Evolutionary conservation across 1,139 yeast species (phyloP).

Genomic region (Scheffersomyces lignicola): DNA sequence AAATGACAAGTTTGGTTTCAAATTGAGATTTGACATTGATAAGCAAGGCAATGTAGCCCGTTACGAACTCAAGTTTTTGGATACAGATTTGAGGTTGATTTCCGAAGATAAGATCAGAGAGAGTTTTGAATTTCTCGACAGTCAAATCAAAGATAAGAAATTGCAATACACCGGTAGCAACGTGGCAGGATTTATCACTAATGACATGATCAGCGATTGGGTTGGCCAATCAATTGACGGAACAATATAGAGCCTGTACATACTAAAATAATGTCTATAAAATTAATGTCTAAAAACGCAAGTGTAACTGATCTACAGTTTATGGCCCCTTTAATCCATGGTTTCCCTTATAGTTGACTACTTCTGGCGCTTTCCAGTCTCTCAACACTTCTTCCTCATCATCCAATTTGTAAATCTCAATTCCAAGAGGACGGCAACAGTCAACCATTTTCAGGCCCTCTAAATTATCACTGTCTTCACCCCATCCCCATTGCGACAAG

Average conservation of each 20-base stretch:
- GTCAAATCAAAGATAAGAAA: slow-evolving; percentile 22
- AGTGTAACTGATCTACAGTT: slow-evolving; percentile 2
- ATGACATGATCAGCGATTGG: slow-evolving; percentile 49
- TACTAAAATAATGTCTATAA: slow-evolving; percentile 4
- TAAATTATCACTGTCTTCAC: slow-evolving; percentile 48
- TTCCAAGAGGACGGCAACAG: slow-evolving; percentile 63
- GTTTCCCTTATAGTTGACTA: slow-evolving; percentile 52
- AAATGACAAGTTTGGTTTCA: slow-evolving; percentile 29
- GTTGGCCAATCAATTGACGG: slow-evolving; percentile 50
- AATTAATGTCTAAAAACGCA: neutral
- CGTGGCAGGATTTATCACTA: slow-evolving; percentile 44
- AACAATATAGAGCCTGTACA: slow-evolving; percentile 26
- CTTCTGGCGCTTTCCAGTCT: slow-evolving; percentile 53
- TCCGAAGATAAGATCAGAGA: slow-evolving; percentile 17
- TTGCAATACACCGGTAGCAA: slow-evolving; percentile 43
- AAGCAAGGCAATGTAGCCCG: slow-evolving; percentile 34
- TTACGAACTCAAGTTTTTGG: slow-evolving; percentile 17
- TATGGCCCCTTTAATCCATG: slow-evolving; percentile 49
- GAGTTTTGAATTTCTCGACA: slow-evolving; percentile 31
- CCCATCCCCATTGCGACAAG: slow-evolving; percentile 71
- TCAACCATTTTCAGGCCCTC: slow-evolving; percentile 50
- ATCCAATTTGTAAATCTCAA: slow-evolving; percentile 57
- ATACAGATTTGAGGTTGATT: slow-evolving; percentile 13
- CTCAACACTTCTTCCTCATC: slow-evolving; percentile 42
- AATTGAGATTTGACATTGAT: slow-evolving; percentile 41